phyloP scores from a whole-genome alignment of 2,329 filamentous ascomycete genomes.

The Penicillium sp. region DNA sequence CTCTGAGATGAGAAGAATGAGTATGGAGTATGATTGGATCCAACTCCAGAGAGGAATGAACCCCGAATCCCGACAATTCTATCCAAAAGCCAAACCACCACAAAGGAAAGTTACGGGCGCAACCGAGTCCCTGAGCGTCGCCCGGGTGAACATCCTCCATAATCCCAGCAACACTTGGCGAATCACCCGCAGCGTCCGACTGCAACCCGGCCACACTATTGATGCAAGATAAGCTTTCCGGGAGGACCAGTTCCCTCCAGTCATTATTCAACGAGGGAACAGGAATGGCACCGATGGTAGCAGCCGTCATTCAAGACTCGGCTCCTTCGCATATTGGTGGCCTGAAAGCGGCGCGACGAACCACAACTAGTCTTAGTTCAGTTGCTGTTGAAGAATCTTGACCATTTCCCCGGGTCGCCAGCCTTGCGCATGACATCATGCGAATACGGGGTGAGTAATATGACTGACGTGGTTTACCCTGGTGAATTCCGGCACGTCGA shows the following conservation, averaged over 20 bases:
- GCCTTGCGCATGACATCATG: constrained; percentile 1
- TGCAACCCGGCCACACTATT: constrained; percentile 5
- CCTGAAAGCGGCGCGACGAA: background rate
- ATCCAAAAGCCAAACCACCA: no score
- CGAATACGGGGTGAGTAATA: no score
- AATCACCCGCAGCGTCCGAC: constrained; percentile 6
- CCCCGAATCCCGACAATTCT: no score
- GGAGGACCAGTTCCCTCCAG: constrained; percentile 2
- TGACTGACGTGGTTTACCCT: no score
- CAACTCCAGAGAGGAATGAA: no score
- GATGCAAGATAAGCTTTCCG: constrained; percentile 19
- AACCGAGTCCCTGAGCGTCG: no score
- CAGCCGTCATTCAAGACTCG: background rate
- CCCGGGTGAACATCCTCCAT: no score
- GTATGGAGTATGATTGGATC: no score
- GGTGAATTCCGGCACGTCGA: no score
- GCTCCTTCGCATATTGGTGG: background rate
- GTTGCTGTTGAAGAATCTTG: background rate
- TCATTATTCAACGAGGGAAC: background rate
- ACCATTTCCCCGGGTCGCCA: background rate
- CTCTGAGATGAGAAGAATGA: no score
- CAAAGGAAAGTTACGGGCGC: no score
- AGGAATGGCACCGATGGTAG: background rate
- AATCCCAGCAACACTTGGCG: constrained; percentile 4
- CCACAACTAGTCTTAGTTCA: background rate